These are phyloP conservation scores for Salvia sclarea DNA, from an alignment of 305 asterid species.

Conservation along the genomic window DNA sequence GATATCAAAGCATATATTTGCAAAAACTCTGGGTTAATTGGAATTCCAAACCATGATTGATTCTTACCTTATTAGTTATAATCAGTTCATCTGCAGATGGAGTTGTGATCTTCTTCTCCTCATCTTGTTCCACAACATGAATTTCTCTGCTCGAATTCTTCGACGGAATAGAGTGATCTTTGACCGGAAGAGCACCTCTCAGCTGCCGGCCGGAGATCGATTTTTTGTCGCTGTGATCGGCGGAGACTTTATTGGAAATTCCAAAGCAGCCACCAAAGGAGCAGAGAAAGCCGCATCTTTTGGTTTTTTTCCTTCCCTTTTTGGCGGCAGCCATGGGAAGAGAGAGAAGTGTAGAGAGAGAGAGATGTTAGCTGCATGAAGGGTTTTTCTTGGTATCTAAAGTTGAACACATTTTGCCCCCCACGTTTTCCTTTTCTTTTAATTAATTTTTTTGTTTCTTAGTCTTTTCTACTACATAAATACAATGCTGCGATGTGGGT, in stretches of 20 bases:
- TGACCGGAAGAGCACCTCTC: slow-evolving; percentile 14
- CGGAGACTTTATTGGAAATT: slow-evolving; percentile 26
- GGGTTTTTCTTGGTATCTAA: slow-evolving; percentile 4
- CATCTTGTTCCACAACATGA: slow-evolving; percentile 9
- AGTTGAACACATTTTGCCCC: slow-evolving; percentile 14
- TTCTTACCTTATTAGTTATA: slow-evolving; percentile 23
- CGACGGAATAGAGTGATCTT: neutral
- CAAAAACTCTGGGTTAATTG: neutral
- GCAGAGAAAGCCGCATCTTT: slow-evolving; percentile 18
- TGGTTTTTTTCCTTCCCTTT: neutral
- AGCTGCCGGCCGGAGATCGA: slow-evolving; percentile 9
- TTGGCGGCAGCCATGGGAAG: slow-evolving; percentile 34
- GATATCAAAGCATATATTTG: neutral
- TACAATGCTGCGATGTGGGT: neutral
- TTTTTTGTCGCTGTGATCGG: slow-evolving; percentile 27
- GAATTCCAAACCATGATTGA: neutral
- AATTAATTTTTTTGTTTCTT: neutral
- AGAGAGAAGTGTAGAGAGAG: neutral
- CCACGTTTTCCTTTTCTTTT: slow-evolving; percentile 5
- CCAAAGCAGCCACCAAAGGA: slow-evolving; percentile 39
- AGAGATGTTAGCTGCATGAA: slow-evolving; percentile 24
- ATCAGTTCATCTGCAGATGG: neutral
- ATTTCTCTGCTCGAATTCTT: slow-evolving; percentile 19
- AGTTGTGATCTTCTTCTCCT: slow-evolving; percentile 4
- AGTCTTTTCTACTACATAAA: neutral